Evolutionary conservation across 2,329 filamentous ascomycete species (phyloP), one percentile per base, ranked within the genome.

Genomic region (Fusarium domesticum): DNA sequence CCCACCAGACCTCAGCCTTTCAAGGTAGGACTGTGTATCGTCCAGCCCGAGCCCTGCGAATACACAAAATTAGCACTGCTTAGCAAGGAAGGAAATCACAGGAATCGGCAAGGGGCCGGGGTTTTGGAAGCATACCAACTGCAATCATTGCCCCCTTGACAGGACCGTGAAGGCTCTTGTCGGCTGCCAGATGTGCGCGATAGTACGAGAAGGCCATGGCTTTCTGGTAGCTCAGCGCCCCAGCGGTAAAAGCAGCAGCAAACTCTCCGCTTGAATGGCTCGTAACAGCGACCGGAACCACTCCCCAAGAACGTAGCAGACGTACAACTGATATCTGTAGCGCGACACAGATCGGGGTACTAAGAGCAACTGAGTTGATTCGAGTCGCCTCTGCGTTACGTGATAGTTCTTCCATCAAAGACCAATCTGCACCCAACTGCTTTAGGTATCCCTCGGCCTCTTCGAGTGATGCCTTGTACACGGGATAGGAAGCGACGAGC

Each of bases 211-310:
- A 65, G 1, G 63, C 63, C 56, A 75, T 67, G 31, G 69, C 69
- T 2, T 67, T 60, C 15, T 72, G 64, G 28, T 71, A 67, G 5
- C 64, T 64, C 16, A 75, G 58, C n/a, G 70, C 62, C 4, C 73
- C 70, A 0, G 65, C 59, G 3, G 70, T 62, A 44, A 71, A 75
- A 0, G 72, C 72, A 14, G 71, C 71, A 3, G 60, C 70, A 31
- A 75, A 74, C 44, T 76, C 73, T 11, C 73, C 73, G 37, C 59
- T 65, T 0, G 70, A 73, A 48, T 76, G 73, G 1, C 73, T 70
- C 5, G 62, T 59, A 2, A 72, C 69, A 10, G 59, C 64, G 1
- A 48, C 25, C 0, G 72, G 70, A 5, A 36, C 43, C 6, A 76
- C 59, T 2, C 61, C 62, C 63, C 67, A 74, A 5, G 65, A 64